Evolutionary conservation across 164 flowering plant genomes (phyloP), one percentile per base, ranked within the genome.

Genomic region (Nymphaea colorata): DNA sequence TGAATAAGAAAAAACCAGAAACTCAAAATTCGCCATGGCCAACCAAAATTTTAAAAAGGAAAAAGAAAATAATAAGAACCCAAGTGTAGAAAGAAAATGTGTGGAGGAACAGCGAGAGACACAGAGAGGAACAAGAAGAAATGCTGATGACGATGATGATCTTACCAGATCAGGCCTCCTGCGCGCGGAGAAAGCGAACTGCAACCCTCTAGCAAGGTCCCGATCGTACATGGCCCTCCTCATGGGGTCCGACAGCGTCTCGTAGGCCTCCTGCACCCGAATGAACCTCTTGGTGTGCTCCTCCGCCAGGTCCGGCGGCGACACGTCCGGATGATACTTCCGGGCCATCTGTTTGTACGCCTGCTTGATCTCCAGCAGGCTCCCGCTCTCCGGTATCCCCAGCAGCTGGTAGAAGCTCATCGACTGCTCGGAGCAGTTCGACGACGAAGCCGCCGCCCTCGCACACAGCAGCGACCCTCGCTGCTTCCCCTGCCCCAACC

Each of bases 291-390:
- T 67, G 12, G 98, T 91, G 45, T 89, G 72, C 81, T 93, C 98
- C 66, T 82, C 83, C 41, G 82, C 84, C 69, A 76, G 80, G 66
- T 76, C 92, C n/a, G 96, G 96, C 10, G 98, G 96, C 10, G 94
- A 89, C 0, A 93, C 98, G 70, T 93, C 98, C 3, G 98, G 97
- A 68, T 90, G 97, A 69, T 87, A 93, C 82, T 86, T 86, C 61
- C 89, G 71, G 1, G 91, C 97, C 44, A 89, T 77, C 72, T 85
- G 88, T 76, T 90, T 90, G 73, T 91, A 93, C 60, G 97, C 98
- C 61, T 87, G 91, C 73, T 93, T 93, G 64, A 93, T 90, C 57
- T 93, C 93, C 4, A 61, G 61, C 44, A 76, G 43, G 25, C 82
- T 68, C 4, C 79, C 96, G 2, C 85, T 73, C 67, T 83, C 84